phyloP scores from a whole-genome alignment of 2,329 filamentous ascomycete genomes.

The Colletotrichum sidae region DNA sequence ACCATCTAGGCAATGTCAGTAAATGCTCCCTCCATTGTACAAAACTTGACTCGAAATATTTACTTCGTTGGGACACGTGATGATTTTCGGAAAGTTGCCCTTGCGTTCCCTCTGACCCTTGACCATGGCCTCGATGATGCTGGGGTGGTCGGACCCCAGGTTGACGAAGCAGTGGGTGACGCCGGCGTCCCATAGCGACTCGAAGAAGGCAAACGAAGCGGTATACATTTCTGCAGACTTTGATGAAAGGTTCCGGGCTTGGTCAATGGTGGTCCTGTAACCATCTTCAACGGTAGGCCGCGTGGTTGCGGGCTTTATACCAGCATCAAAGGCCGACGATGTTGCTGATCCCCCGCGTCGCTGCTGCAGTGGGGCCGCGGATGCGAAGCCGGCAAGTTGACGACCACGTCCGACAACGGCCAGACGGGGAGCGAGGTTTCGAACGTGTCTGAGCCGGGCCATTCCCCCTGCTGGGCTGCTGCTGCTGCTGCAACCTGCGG shows the following conservation, averaged over 20 bases:
- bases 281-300: conserved; percentile 17
- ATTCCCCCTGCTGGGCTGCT: conserved; percentile 4
- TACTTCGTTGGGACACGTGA: conserved; percentile 81
- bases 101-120: conserved; percentile 75
- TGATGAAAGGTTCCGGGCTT: conserved; percentile 29
- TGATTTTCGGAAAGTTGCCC: conserved; percentile 72
- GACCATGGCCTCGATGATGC: conserved; percentile 79
- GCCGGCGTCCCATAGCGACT: conserved; percentile 79
- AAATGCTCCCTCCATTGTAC: neutral
- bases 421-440: conserved; percentile 2
- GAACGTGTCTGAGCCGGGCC: conserved; percentile 21
- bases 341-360: conserved; percentile 24
- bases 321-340: conserved; percentile 14
- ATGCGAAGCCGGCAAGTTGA: conserved; percentile 31
- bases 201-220: conserved; percentile 84
- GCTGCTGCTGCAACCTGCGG: conserved; percentile 5
- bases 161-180: conserved; percentile 72
- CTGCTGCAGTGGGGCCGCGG: conserved; percentile 17
- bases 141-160: conserved; percentile 73
- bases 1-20: conserved; percentile 68
- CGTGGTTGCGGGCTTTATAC: conserved; percentile 22
- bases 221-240: conserved; percentile 67
- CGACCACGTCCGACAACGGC: conserved; percentile 25
- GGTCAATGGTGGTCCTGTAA: conserved; percentile 27
- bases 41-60: neutral